Evolutionary conservation across 208 protist species (phyloP).

Genomic region (Crithidia thermophila): DNA sequence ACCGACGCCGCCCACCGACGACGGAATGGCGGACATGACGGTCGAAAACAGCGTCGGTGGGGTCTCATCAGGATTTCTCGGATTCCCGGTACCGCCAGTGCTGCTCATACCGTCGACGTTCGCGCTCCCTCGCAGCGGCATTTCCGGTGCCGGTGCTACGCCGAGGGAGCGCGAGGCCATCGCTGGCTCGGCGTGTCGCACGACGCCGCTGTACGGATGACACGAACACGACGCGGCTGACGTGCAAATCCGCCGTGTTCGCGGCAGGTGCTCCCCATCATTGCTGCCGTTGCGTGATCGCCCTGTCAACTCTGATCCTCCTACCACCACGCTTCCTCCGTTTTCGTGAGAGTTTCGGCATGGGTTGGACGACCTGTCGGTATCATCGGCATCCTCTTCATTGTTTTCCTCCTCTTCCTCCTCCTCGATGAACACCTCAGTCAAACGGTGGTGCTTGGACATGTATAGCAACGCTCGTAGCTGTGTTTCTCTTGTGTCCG

Average conservation of each 20-base stretch:
- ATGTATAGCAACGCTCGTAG: constrained; percentile 23
- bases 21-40: constrained; percentile 5
- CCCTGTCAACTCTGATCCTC: not conserved
- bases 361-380: not conserved
- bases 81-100: not conserved
- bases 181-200: no score
- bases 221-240: no score
- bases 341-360: no score
- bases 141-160: no score
- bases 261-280: not conserved
- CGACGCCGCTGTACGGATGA: no score
- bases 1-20: not conserved
- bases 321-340: not conserved
- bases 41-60: constrained; percentile 11
- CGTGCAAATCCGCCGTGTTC: not conserved
- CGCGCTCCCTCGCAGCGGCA: no score
- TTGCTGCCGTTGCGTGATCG: no score
- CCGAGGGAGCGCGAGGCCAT: no score
- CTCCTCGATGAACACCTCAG: constrained; percentile 7
- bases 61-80: not conserved
- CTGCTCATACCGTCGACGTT: no score
- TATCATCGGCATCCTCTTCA: not conserved
- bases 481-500: not conserved
- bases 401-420: not conserved
- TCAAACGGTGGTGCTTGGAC: constrained; percentile 9